Percentiles rank a stretch among this genome's conserved stretches.
These are phyloP conservation scores for Pythium dissotocum DNA, from an alignment of 352 stramenopile genomes.

Conservation along the genomic window DNA sequence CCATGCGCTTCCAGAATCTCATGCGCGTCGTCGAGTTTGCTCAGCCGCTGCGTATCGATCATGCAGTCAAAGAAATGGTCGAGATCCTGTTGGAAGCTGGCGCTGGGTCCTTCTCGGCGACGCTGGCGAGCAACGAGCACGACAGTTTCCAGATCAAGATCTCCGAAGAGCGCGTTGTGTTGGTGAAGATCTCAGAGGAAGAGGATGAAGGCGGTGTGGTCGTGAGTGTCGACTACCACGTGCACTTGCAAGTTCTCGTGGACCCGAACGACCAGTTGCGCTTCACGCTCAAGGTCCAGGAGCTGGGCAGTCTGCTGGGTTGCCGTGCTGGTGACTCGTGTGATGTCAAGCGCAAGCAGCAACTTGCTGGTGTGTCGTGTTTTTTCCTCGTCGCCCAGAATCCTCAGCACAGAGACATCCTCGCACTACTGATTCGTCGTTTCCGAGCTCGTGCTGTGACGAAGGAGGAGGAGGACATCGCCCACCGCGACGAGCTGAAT, in stretches of 20 bases:
- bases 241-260: slow-evolving; percentile 70
- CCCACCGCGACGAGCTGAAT: slow-evolving; percentile 60
- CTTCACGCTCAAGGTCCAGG: slow-evolving; percentile 78
- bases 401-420: slow-evolving; percentile 74
- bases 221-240: slow-evolving; percentile 48
- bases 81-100: slow-evolving; percentile 72
- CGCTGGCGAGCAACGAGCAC: slow-evolving; percentile 71
- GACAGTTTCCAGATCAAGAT: slow-evolving; percentile 88
- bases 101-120: slow-evolving; percentile 73
- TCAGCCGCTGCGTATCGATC: slow-evolving; percentile 50
- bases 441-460: slow-evolving; percentile 57
- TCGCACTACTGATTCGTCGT: slow-evolving; percentile 69
- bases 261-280: slow-evolving; percentile 63
- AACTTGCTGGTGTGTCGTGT: slow-evolving; percentile 56
- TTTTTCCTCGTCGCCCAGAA: slow-evolving; percentile 82
- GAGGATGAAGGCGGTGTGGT: slow-evolving; percentile 66
- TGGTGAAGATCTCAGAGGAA: slow-evolving; percentile 77
- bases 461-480: slow-evolving; percentile 54
- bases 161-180: slow-evolving; percentile 38
- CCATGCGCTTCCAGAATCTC: slow-evolving; percentile 62
- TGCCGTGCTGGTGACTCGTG: slow-evolving; percentile 60
- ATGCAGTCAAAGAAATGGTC: slow-evolving; percentile 66
- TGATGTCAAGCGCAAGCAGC: slow-evolving; percentile 49
- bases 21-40: slow-evolving; percentile 56
- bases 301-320: slow-evolving; percentile 73